Base-by-base conservation (phyloP, 352 stramenopile genomes). In the Globisporangium orthogonon region DNA sequence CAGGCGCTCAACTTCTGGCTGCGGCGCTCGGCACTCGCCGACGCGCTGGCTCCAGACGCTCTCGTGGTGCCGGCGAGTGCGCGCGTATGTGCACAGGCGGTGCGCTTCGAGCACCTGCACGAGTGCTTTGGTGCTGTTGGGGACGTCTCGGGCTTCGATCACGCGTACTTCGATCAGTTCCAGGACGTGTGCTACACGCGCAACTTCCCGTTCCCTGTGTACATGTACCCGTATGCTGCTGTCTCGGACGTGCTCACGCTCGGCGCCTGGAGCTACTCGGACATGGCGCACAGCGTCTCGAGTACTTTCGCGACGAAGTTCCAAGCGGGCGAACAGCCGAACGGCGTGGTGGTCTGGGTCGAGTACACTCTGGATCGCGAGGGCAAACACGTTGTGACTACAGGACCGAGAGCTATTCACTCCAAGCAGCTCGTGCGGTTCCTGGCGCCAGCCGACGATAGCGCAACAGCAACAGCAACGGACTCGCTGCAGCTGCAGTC, bases 1-100 rank as follows among this genome's bases (percentile, higher is more conserved):
- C 76, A 90, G 49, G 78, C 80, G 29, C 77, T 89, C 61, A 93
- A 93, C 78, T 93, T 89, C 52, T 93, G 83, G 83, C 63, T 90
- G 13, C 78, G 80, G 10, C 76, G 83, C 6, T 78, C 78, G 7
- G 78, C 77, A 2, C 69, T 91, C 13, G 56, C 71, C 17, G 43
- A 50, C 4, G 54, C 86, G 9, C 39, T 93, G 15, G 43, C 66
- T 10, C 50, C 62, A 0, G 61, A 78, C 15, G 78, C 77, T 7
- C 52, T 70, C 6, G 63, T 90, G 17, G 30, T 93, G 11, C 83
- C 83, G 18, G 65, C 75, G 15, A 54, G 60, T 0, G 83, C 70
- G 9, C 71, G 76, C 3, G 68, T 93, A 5, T 56, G 77, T 17
- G 80, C 78, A 10, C 68, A 86, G 48, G 78, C 76, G 7, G 78